Conservation (phyloP, 768 basidiomycete genomes). For the Russula abietina region DNA sequence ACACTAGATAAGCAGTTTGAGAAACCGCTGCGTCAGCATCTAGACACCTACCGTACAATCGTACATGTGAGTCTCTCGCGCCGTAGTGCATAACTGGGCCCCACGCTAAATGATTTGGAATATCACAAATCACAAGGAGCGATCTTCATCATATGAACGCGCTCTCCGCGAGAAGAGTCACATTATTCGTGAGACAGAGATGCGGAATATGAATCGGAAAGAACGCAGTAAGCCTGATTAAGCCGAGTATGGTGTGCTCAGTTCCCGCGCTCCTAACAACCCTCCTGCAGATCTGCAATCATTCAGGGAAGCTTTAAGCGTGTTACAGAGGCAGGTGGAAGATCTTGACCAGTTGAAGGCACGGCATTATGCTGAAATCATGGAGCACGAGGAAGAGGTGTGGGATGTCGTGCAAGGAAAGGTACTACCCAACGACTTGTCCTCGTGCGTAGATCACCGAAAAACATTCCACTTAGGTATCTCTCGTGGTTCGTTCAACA, state of each 20-base stretch:
- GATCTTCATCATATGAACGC: slow-evolving; percentile 78
- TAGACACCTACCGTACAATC: slow-evolving; percentile 71
- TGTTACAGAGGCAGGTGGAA: slow-evolving; percentile 85
- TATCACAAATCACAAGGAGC: slow-evolving; percentile 54
- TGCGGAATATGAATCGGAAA: slow-evolving; percentile 76
- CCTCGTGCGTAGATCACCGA: background rate
- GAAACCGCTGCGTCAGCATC: slow-evolving; percentile 77
- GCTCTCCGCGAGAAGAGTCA: slow-evolving; percentile 77
- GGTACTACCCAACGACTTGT: slow-evolving; percentile 35
- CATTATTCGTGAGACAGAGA: slow-evolving; percentile 80
- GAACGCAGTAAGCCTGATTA: slow-evolving; percentile 67
- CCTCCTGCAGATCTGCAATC: slow-evolving; percentile 70
- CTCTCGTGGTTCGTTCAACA: slow-evolving; percentile 79
- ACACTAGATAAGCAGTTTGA: slow-evolving; percentile 85
- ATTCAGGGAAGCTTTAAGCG: slow-evolving; percentile 75
- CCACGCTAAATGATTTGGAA: background rate
- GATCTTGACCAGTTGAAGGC: slow-evolving; percentile 83
- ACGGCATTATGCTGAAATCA: slow-evolving; percentile 80
- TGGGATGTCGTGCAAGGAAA: slow-evolving; percentile 90
- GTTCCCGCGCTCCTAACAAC: slow-evolving; percentile 3
- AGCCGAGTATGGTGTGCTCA: slow-evolving; percentile 1
- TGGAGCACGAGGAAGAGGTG: slow-evolving; percentile 92
- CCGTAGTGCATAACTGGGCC: background rate
- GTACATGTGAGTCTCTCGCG: slow-evolving; percentile 48
- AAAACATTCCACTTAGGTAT: slow-evolving; percentile 43